phyloP scores from a whole-genome alignment of 2,329 filamentous ascomycete species.

The Exophiala viscosa region DNA sequence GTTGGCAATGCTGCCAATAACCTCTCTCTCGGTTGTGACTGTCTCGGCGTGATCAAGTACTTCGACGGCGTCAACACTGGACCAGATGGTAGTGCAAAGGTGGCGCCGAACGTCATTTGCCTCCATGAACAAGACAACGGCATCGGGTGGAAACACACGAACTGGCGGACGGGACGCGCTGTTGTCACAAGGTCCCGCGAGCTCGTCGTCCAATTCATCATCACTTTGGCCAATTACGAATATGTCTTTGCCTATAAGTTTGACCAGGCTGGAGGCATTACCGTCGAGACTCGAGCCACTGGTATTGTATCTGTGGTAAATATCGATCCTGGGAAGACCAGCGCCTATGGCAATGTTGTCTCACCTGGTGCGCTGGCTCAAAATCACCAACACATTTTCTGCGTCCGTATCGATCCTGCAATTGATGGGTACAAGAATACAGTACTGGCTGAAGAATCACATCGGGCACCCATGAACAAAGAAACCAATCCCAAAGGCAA shows the following conservation, averaged over 20 bases:
- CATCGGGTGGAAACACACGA: constrained; percentile 68
- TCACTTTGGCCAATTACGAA: constrained; percentile 68
- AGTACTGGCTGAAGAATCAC: constrained; percentile 53
- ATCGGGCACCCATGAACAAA: constrained; percentile 47
- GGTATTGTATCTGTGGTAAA: constrained; percentile 62
- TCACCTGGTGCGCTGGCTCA: constrained; percentile 62
- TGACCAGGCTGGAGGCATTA: constrained; percentile 60
- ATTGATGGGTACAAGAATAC: constrained; percentile 56
- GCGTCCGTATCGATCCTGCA: constrained; percentile 61
- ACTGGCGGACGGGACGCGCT: constrained; percentile 61
- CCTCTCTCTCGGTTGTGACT: constrained; percentile 64
- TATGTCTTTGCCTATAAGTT: constrained; percentile 65
- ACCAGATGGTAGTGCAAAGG: constrained; percentile 50
- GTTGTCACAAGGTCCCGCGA: constrained; percentile 60
- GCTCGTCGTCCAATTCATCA: constrained; percentile 64
- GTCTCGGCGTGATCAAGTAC: constrained; percentile 65
- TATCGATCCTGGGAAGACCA: constrained; percentile 56
- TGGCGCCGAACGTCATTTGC: constrained; percentile 61
- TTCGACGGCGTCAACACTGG: constrained; percentile 57
- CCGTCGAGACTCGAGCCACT: constrained; percentile 61
- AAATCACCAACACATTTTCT: constrained; percentile 69
- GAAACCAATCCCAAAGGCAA: constrained; percentile 60
- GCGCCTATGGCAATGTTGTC: constrained; percentile 60
- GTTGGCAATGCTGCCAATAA: constrained; percentile 66
- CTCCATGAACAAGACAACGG: constrained; percentile 68